Base-by-base conservation (phyloP, 805 yeast genomes). In the Yarrowia sp. region DNA sequence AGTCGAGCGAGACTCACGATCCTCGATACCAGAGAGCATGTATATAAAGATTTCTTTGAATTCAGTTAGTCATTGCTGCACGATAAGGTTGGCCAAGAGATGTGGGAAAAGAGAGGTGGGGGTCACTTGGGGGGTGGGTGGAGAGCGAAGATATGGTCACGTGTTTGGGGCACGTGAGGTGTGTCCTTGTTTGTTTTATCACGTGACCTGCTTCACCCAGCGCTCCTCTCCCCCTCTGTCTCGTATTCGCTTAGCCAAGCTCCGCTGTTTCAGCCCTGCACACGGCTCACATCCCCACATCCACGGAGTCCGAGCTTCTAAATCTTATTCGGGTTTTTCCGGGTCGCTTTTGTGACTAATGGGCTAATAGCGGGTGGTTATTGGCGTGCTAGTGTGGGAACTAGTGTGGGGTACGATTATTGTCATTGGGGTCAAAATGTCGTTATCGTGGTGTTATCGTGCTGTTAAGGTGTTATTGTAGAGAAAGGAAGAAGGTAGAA, bases 31-130 rank as follows among this genome's bases (percentile, higher is more conserved):
- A 24, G n/a, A n/a, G n/a, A n/a, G 2, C 8, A 19, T 44, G 8
- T 44, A 44, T 44, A 19, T 12, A 9, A 6, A 42, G 13, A 17
- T 44, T n/a, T 5, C 2, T 15, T 30, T 30, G 17, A 10, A 10
- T 33, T 50, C 19, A 12, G 9, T 50, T 50, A 50, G 55, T 50
- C 55, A 33, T 34, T 33, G 39, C 55, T 50, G 55, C 55, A 34
- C 55, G 55, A 50, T 50, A 50, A 50, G 55, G 55, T 50, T 50
- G 40, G 55, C 40, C 53, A 49, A 49, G 53, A 49, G 38, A 49
- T 49, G 53, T 49, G 30, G 53, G 53, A 38, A 24, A 14, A 43
- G 49, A 20, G 49, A 33, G 49, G 33, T 20, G 14, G 53, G 17
- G 38, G 20, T 17, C n/a, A n/a, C n/a, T n/a, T n/a, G n/a, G n/a